A percentile compares a stretch with the other conserved stretches of the same genome.
Evolutionary conservation across 306 rosid species (phyloP).

Genomic region (Casuarina equisetifolia): DNA sequence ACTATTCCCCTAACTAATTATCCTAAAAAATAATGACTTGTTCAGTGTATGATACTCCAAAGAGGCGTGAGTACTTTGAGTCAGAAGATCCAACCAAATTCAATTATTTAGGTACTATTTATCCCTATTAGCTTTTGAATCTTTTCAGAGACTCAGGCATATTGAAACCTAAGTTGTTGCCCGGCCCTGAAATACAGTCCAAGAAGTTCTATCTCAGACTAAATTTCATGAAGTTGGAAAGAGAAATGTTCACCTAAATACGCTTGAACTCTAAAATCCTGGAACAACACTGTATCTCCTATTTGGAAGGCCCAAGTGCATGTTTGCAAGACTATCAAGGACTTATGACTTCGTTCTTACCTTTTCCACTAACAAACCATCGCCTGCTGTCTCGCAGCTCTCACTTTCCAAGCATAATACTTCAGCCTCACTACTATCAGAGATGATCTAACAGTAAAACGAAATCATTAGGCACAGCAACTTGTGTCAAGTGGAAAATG

Average conservation of each 20-base stretch:
- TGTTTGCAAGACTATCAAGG: constrained; percentile 9
- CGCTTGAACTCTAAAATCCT: not conserved
- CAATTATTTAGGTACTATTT: not conserved
- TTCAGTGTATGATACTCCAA: not conserved
- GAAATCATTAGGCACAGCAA: constrained; percentile 2
- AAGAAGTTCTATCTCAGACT: not conserved
- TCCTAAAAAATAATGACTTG: not conserved
- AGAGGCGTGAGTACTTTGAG: not conserved
- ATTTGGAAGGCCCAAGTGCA: not conserved
- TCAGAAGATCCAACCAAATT: not conserved
- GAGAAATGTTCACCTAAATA: not conserved
- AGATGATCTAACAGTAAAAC: constrained; percentile 29
- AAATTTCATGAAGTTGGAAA: constrained; percentile 2
- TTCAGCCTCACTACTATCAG: constrained; percentile 32
- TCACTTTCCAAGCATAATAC: constrained; percentile 36
- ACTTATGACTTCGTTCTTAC: constrained; percentile 29
- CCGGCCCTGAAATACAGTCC: not conserved
- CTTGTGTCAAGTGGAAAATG: not conserved
- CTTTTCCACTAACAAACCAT: constrained; percentile 33
- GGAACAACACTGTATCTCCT: not conserved
- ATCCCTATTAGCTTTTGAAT: constrained; percentile 1
- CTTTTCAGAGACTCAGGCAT: not conserved
- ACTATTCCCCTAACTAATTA: not conserved
- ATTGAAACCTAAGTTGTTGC: not conserved
- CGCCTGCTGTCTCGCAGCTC: constrained; percentile 32